A percentile compares a stretch with the other conserved stretches of the same genome.
These are phyloP conservation scores for Cladosporium sp. DNA, from an alignment of 2,329 filamentous ascomycete species.

Conservation along the genomic window DNA sequence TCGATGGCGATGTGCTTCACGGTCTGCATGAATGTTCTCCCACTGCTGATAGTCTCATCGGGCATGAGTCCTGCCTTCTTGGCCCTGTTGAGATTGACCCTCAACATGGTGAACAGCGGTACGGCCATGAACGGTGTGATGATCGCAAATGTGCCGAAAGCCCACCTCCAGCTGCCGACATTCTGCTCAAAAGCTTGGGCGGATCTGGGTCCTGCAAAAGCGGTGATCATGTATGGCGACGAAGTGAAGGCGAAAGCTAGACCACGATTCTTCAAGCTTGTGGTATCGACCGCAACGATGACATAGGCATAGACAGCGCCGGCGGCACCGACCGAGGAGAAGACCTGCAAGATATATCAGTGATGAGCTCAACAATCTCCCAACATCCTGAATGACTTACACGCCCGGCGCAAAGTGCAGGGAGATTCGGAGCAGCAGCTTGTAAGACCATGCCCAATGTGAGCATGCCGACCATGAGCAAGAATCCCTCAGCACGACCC, in stretches of 20 bases:
- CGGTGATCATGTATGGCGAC: conserved; percentile 50
- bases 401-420: conserved; percentile 58
- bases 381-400: conserved; percentile 48
- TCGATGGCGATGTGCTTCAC: conserved; percentile 54
- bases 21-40: conserved; percentile 46
- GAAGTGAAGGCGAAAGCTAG: conserved; percentile 60
- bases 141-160: conserved; percentile 63
- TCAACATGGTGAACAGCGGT: conserved; percentile 58
- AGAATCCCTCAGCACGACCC: conserved; percentile 62
- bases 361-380: neutral
- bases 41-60: conserved; percentile 32
- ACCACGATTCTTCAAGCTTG: conserved; percentile 59
- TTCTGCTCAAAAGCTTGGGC: conserved; percentile 26
- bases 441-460: conserved; percentile 59
- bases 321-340: conserved; percentile 30
- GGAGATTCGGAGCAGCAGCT: conserved; percentile 57
- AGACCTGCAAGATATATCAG: neutral
- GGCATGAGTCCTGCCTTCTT: conserved; percentile 49
- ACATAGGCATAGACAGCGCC: conserved; percentile 59
- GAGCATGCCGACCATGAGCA: conserved; percentile 50
- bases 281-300: conserved; percentile 66
- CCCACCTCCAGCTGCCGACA: conserved; percentile 63
- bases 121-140: conserved; percentile 58
- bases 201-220: conserved; percentile 18
- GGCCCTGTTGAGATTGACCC: conserved; percentile 59